Evolutionary conservation across 73 alveolate genomes (phyloP).

Genomic region (Blepharisma japonicum): DNA sequence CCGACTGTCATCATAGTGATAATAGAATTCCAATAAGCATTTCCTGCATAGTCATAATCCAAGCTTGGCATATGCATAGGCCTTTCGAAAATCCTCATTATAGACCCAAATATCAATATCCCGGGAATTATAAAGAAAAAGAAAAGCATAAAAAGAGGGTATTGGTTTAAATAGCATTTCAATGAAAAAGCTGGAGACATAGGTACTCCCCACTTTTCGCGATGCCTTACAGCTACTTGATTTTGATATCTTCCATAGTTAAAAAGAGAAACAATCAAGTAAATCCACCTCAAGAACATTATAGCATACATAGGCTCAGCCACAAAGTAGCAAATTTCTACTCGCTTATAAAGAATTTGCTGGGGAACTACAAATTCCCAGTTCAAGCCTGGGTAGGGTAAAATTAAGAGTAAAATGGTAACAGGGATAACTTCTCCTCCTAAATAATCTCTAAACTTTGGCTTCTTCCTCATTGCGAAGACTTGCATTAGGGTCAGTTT

Average conservation of each 20-base stretch:
- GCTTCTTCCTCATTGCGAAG: conserved; percentile 6
- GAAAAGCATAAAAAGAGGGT: background rate
- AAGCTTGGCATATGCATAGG: background rate
- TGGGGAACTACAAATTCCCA: background rate
- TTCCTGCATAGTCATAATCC: conserved; percentile 12
- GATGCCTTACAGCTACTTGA: background rate
- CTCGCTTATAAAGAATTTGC: background rate
- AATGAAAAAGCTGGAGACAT: conserved; percentile 3
- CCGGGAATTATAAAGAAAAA: conserved; percentile 3
- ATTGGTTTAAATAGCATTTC: background rate
- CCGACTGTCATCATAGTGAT: conserved; percentile 27
- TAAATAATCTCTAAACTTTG: background rate
- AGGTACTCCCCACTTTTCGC: conserved; percentile 23
- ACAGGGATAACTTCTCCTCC: background rate
- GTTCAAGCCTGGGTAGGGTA: conserved; percentile 3
- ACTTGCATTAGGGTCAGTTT: conserved; percentile 24
- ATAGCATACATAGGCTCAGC: conserved; percentile 5
- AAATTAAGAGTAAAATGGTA: background rate
- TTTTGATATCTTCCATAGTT: background rate
- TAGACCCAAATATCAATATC: conserved; percentile 5
- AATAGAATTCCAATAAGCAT: conserved; percentile 31
- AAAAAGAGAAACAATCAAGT: background rate
- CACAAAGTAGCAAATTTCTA: conserved; percentile 10
- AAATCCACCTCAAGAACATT: background rate
- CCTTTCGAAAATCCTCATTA: conserved; percentile 25